A percentile compares a stretch with the other conserved stretches of the same genome.
phyloP scores from a whole-genome alignment of 352 stramenopile species.

The Globisporangium middletonii region DNA sequence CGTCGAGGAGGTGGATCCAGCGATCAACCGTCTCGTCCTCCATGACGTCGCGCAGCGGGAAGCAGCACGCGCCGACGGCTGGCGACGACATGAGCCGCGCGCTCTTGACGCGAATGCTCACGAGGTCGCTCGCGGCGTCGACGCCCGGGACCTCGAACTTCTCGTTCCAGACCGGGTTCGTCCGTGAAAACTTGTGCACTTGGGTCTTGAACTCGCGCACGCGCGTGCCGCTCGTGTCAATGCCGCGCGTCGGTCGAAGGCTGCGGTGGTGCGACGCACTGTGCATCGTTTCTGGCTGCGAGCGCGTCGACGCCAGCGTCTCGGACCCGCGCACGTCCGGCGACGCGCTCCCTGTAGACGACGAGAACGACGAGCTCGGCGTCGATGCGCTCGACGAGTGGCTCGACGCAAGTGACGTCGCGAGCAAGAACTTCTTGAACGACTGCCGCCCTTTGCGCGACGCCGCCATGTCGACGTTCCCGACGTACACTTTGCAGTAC shows the following conservation, averaged over 20 bases:
- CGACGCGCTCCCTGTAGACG: constrained; percentile 1
- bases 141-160: constrained; percentile 64
- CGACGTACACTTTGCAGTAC: constrained; percentile 71
- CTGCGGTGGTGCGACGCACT: no score
- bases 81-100: constrained; percentile 59
- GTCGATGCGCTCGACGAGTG: constrained; percentile 6
- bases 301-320: no score
- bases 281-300: no score
- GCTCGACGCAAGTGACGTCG: not conserved
- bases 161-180: constrained; percentile 67
- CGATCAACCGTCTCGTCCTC: constrained; percentile 41
- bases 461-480: constrained; percentile 37
- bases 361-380: constrained; percentile 4
- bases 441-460: constrained; percentile 16
- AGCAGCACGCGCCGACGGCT: constrained; percentile 41
- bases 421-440: constrained; percentile 15
- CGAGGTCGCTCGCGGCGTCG: constrained; percentile 36
- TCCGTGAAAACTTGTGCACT: constrained; percentile 45
- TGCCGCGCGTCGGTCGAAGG: not conserved
- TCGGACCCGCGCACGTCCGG: constrained; percentile 1
- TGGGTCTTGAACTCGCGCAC: constrained; percentile 60
- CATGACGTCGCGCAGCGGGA: constrained; percentile 40
- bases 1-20: constrained; percentile 49
- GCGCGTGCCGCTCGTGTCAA: constrained; percentile 7
- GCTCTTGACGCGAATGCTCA: constrained; percentile 71